Evolutionary conservation across 2,329 filamentous ascomycete species (phyloP).

Genomic region (Colletotrichum kahawae): DNA sequence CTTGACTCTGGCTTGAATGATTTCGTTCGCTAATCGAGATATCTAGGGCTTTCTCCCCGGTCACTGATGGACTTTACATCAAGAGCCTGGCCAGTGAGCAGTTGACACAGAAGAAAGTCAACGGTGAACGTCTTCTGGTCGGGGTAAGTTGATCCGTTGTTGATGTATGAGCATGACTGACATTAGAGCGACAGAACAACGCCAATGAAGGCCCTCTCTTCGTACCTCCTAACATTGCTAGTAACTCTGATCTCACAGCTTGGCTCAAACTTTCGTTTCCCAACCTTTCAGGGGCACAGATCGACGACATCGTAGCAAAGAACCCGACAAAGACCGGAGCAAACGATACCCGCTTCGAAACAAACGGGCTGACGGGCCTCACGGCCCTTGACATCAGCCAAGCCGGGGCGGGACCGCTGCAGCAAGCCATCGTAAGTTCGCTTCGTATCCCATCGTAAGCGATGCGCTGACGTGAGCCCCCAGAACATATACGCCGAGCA

Average conservation of each 20-base stretch:
- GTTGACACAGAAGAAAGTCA: slow-evolving; percentile 32
- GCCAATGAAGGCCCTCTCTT: slow-evolving; percentile 56
- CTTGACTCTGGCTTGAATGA: not conserved
- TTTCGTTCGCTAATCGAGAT: not conserved
- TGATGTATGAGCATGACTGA: not conserved
- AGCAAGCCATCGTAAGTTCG: slow-evolving; percentile 29
- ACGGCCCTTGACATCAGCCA: slow-evolving; percentile 44
- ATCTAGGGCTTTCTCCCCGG: slow-evolving; percentile 32
- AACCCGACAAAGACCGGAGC: slow-evolving; percentile 28
- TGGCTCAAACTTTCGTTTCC: slow-evolving; percentile 38
- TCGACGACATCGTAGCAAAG: slow-evolving; percentile 44
- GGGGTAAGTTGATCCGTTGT: not conserved
- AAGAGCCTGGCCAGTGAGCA: slow-evolving; percentile 32
- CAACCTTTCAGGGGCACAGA: slow-evolving; percentile 10
- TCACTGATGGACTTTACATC: slow-evolving; percentile 37
- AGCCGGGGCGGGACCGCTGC: slow-evolving; percentile 57
- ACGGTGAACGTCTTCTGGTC: slow-evolving; percentile 26
- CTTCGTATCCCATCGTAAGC: not conserved
- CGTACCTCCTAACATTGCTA: slow-evolving; percentile 47
- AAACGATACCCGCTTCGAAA: slow-evolving; percentile 18
- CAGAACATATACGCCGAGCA: slow-evolving; percentile 59
- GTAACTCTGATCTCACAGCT: slow-evolving; percentile 38
- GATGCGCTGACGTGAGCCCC: slow-evolving; percentile 35
- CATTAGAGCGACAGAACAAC: slow-evolving; percentile 36
- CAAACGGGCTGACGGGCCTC: not conserved